Evolutionary conservation across 805 yeast genomes (phyloP), one percentile per base, ranked within the genome.

Genomic region (Monosporozyma yasuniensis): DNA sequence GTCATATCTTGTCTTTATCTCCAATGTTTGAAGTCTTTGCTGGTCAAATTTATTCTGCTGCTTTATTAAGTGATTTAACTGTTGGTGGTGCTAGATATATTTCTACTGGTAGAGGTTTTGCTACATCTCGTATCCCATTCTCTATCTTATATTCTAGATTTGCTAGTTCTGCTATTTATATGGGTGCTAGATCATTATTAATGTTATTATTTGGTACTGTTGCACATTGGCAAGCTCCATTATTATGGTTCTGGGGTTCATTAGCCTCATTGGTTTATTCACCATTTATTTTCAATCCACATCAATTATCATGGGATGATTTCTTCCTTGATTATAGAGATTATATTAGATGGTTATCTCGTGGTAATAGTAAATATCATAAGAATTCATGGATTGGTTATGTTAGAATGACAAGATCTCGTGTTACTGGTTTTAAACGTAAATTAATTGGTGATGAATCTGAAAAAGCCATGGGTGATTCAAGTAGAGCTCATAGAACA

Each of bases 211-310:
- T 83, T 54, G 88, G 86, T 62, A 78, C 89, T 16, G 80, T 81
- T 58, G 76, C 89, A 27, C 81, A 80, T 62, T 85, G 98, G 98
- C 95, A 87, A 71, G 84, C 96, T 21, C 87, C 97, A 42, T 75
- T 93, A 60, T 70, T 91, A 55, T 93, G 97, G 96, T 93, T 93
- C 80, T 93, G 98, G 97, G 84, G 95, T 52, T 84, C 96, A 16
- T 74, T 89, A 59, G 76, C 89, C 44, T 87, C 98, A 3, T 77
- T 93, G 72, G 78, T 88, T 72, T 80, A 88, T 59, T 84, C 98
- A 45, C 99, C 99, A 62, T 89, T 91, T 69, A 65, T 93, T 53
- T 93, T 88, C 80, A 93, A 93, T 72, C 99, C 99, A 45, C 97
- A 91, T 72, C 98, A 93, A 75, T 93, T 90, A 69, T 81, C 96